phyloP scores from a whole-genome alignment of 2,329 filamentous ascomycete species.

The Colletotrichum sp. region DNA sequence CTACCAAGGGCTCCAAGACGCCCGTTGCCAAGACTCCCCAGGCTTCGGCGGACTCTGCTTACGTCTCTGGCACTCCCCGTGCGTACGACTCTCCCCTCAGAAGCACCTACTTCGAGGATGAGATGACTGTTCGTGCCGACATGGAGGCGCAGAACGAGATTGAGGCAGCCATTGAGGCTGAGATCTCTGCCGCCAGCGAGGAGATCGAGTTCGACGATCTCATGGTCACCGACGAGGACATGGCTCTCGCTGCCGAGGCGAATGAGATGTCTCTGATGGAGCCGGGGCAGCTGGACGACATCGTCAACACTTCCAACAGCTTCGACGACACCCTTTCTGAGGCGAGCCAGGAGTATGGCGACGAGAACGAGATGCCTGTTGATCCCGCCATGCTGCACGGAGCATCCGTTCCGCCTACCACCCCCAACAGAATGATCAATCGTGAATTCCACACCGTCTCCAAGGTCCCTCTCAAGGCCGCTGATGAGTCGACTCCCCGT shows the following conservation, averaged over 20 bases:
- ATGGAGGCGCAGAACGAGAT: constrained; percentile 36
- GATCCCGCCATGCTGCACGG: constrained; percentile 48
- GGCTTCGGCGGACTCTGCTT: not conserved
- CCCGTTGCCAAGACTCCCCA: not conserved
- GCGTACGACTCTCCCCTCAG: constrained; percentile 43
- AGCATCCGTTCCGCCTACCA: constrained; percentile 48
- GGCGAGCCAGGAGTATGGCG: constrained; percentile 69
- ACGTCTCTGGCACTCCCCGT: constrained; percentile 22
- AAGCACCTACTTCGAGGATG: constrained; percentile 65
- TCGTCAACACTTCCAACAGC: constrained; percentile 27
- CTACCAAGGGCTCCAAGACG: constrained; percentile 40
- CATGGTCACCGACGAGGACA: constrained; percentile 58
- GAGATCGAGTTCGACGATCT: constrained; percentile 47
- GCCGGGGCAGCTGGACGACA: constrained; percentile 41
- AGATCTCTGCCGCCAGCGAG: constrained; percentile 29
- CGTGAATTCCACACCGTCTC: constrained; percentile 74
- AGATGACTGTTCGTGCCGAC: constrained; percentile 52
- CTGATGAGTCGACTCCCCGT: constrained; percentile 60
- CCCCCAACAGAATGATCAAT: constrained; percentile 59
- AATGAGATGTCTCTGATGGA: constrained; percentile 64
- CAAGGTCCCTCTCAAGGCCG: constrained; percentile 76
- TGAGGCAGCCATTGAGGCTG: constrained; percentile 39
- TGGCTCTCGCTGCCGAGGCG: constrained; percentile 62
- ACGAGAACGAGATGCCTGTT: constrained; percentile 67
- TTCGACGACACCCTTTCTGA: constrained; percentile 61